A percentile compares a stretch with the other conserved stretches of the same genome.
Evolutionary conservation across 441 rosid species (phyloP).

Genomic region (Populus trichocarpa): DNA sequence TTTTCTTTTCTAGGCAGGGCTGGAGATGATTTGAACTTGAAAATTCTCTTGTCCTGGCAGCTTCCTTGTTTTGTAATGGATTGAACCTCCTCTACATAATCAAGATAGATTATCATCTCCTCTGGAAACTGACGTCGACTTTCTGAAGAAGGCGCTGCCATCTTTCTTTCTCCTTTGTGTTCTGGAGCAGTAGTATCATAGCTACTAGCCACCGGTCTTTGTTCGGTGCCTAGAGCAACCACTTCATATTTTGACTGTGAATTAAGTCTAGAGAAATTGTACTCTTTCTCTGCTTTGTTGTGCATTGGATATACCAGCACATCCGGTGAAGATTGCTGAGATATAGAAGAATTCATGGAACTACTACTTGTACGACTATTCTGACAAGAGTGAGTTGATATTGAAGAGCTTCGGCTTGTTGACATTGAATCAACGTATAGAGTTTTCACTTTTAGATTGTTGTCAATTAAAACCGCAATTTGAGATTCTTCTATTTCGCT

Average conservation of each 20-base stretch:
- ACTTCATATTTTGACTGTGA: conserved; percentile 18
- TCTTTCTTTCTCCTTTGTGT: conserved; percentile 9
- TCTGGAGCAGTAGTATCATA: neutral
- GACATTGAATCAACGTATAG: conserved; percentile 16
- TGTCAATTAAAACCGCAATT: conserved; percentile 6
- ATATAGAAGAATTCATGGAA: conserved; percentile 22
- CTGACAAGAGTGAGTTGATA: neutral
- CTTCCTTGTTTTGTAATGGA: conserved; percentile 23
- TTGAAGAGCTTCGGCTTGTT: neutral
- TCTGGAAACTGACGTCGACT: conserved; percentile 32
- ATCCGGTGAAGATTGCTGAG: conserved; percentile 28
- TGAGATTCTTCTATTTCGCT: too few species aligned
- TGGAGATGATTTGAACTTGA: conserved; percentile 49
- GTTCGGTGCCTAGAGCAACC: conserved; percentile 18
- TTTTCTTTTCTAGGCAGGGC: conserved; percentile 4
- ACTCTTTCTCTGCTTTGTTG: conserved; percentile 13
- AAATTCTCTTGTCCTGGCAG: conserved; percentile 51
- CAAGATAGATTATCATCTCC: conserved; percentile 41
- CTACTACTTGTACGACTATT: conserved; percentile 22
- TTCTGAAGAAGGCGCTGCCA: conserved; percentile 37
- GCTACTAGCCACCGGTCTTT: conserved; percentile 13
- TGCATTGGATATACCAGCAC: conserved; percentile 7
- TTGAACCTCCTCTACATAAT: conserved; percentile 50
- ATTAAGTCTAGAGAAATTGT: neutral
- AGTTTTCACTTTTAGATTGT: conserved; percentile 15